These are phyloP conservation scores for Coemansia sp. DNA, from an alignment of 192 early-diverging fungal species.

Conservation along the genomic window DNA sequence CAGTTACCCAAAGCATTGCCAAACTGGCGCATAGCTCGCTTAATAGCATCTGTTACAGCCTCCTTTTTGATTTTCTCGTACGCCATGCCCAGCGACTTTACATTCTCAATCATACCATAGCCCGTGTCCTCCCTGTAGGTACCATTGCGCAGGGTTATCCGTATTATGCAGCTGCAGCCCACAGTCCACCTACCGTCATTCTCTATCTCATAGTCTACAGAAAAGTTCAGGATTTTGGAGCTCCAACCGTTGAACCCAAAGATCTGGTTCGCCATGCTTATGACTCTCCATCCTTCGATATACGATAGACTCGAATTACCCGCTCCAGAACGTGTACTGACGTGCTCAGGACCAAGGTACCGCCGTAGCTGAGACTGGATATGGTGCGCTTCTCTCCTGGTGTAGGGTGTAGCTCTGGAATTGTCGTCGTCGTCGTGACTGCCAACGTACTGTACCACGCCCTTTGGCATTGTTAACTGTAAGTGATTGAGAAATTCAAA, in stretches of 20 bases:
- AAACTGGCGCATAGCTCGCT: slow-evolving; percentile 83
- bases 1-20: slow-evolving; percentile 88
- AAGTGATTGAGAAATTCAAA: slow-evolving; percentile 11
- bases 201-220: slow-evolving; percentile 74
- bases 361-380: slow-evolving; percentile 55
- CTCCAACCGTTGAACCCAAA: slow-evolving; percentile 98
- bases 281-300: slow-evolving; percentile 80
- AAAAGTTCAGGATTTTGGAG: slow-evolving; percentile 68
- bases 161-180: slow-evolving; percentile 75
- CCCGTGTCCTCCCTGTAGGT: slow-evolving; percentile 90
- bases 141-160: slow-evolving; percentile 87
- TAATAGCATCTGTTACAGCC: slow-evolving; percentile 86
- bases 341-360: slow-evolving; percentile 71
- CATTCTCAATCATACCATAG: slow-evolving; percentile 79
- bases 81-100: slow-evolving; percentile 72
- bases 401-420: slow-evolving; percentile 16
- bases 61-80: slow-evolving; percentile 94
- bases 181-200: slow-evolving; percentile 60
- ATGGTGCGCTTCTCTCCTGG: slow-evolving; percentile 13
- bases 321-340: slow-evolving; percentile 68
- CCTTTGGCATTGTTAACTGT: background rate
- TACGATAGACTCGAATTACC: slow-evolving; percentile 74
- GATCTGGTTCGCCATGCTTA: slow-evolving; percentile 87
- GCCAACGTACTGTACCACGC: background rate
- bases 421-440: background rate